Evolutionary conservation across 2,329 filamentous ascomycete genomes (phyloP).

Genomic region (Mollisiaceae sp.): DNA sequence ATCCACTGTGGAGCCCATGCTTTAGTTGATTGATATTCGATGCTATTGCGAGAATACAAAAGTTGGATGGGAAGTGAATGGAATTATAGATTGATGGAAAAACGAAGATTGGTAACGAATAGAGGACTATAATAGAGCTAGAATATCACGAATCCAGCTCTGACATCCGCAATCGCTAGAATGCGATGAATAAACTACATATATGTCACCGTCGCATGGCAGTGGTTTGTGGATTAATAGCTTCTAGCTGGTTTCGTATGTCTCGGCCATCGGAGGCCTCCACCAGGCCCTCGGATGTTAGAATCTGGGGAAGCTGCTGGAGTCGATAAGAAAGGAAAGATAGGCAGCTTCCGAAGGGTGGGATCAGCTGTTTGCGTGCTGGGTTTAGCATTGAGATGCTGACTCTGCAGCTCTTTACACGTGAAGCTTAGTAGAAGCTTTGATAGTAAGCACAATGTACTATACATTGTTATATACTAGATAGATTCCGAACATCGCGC

Average conservation of each 20-base stretch:
- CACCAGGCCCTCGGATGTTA: not conserved
- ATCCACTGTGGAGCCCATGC: not conserved
- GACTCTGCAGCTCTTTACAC: not conserved
- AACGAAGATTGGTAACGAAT: not conserved
- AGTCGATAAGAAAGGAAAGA: slow-evolving; percentile 8
- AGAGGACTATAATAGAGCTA: not conserved
- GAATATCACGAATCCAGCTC: not conserved
- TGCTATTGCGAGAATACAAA: not conserved
- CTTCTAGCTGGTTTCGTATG: not conserved
- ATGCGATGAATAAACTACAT: not conserved
- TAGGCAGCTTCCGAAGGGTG: slow-evolving; percentile 4
- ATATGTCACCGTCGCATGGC: not conserved
- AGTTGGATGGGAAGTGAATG: no score
- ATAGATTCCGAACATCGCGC: not conserved
- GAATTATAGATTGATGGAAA: not conserved
- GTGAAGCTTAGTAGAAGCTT: not conserved
- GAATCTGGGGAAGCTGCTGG: not conserved
- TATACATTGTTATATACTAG: not conserved
- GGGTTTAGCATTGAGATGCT: not conserved
- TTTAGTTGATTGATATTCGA: not conserved
- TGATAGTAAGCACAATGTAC: not conserved
- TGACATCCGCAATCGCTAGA: not conserved
- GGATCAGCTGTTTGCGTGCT: not conserved
- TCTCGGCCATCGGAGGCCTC: not conserved
- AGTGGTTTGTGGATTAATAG: not conserved